Conservation (phyloP, 2,329 filamentous ascomycete genomes). For the Amylocarpus encephaloides region DNA sequence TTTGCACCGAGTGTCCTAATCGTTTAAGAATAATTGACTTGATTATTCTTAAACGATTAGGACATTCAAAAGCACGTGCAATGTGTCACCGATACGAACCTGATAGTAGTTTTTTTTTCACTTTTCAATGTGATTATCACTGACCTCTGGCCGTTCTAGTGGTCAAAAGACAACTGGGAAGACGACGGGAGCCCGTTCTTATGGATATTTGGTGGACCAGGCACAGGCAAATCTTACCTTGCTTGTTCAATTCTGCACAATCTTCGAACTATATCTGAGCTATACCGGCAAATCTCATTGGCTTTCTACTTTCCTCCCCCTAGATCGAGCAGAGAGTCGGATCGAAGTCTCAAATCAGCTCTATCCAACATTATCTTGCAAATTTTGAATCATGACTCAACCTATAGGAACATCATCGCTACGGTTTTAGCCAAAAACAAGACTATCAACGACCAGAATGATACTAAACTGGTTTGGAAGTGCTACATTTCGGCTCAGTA, state of each 20-base stretch:
- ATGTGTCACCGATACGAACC: too few relatives aligned
- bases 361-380: background rate
- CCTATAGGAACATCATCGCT: background rate
- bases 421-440: background rate
- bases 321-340: background rate
- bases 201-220: conserved; percentile 1
- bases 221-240: background rate
- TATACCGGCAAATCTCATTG: background rate
- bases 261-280: background rate
- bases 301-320: background rate
- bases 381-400: background rate
- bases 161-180: background rate
- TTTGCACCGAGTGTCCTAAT: too few relatives aligned
- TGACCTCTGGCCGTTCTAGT: background rate
- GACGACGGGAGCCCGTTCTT: background rate
- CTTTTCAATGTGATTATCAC: too few relatives aligned
- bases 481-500: background rate
- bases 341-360: background rate
- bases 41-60: too few relatives aligned
- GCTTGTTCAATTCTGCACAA: background rate
- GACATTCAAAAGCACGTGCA: too few relatives aligned
- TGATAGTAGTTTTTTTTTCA: too few relatives aligned
- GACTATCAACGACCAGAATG: background rate
- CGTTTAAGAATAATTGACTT: too few relatives aligned
- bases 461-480: background rate